These are phyloP conservation scores for Metschnikowia vanudenii DNA, from an alignment of 805 yeast genomes.

Conservation along the genomic window DNA sequence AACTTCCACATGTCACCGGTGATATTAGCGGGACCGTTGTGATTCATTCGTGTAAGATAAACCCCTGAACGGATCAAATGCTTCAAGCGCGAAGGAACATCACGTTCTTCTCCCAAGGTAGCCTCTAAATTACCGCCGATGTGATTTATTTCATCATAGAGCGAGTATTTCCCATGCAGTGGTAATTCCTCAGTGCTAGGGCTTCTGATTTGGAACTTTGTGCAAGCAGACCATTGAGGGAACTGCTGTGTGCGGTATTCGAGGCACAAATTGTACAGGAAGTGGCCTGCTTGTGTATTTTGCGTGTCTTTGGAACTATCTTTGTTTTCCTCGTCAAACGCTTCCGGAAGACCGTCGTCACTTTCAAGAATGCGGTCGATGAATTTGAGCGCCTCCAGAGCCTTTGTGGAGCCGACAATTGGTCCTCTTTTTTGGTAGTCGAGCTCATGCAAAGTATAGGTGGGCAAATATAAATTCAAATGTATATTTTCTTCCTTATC, in stretches of 20 bases:
- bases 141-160: slow-evolving; percentile 14
- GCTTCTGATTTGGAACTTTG: slow-evolving; percentile 37
- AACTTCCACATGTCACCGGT: slow-evolving; percentile 48
- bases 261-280: slow-evolving; percentile 26
- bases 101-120: slow-evolving; percentile 29
- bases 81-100: slow-evolving; percentile 53
- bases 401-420: slow-evolving; percentile 58
- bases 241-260: slow-evolving; percentile 45
- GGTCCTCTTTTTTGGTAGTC: slow-evolving; percentile 39
- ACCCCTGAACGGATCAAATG: slow-evolving; percentile 58
- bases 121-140: neutral
- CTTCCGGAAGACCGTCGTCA: slow-evolving; percentile 11
- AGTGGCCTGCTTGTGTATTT: neutral
- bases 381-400: slow-evolving; percentile 61
- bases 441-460: slow-evolving; percentile 37
- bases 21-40: slow-evolving; percentile 20
- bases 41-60: slow-evolving; percentile 48
- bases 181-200: slow-evolving; percentile 51
- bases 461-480: slow-evolving; percentile 49
- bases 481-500: slow-evolving; percentile 20
- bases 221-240: slow-evolving; percentile 51
- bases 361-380: slow-evolving; percentile 47
- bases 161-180: slow-evolving; percentile 22
- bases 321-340: neutral
- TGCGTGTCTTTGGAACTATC: neutral